phyloP scores from a whole-genome alignment of 495 filamentous ascomycete species.

The Venustampulla echinocandica region DNA sequence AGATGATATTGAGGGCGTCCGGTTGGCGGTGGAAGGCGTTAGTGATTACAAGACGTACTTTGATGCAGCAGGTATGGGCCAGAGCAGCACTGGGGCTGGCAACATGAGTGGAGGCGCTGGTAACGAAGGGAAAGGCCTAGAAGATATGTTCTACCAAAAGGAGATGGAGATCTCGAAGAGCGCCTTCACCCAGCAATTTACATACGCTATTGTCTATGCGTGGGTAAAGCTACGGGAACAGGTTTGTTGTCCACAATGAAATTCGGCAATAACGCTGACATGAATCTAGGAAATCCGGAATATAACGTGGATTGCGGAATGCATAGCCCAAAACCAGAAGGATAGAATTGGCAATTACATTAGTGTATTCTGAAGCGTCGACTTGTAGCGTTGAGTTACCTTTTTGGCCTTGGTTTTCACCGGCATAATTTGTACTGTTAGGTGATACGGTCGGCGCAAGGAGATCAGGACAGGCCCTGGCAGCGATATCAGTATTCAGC shows the following conservation, averaged over 20 bases:
- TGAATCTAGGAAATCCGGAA: slow-evolving; percentile 79
- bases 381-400: neutral
- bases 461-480: slow-evolving; percentile 15
- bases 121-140: slow-evolving; percentile 78
- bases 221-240: slow-evolving; percentile 98
- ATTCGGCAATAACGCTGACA: slow-evolving; percentile 3
- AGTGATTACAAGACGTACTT: slow-evolving; percentile 90
- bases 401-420: slow-evolving; percentile 3
- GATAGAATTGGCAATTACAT: slow-evolving; percentile 98
- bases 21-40: slow-evolving; percentile 85
- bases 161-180: slow-evolving; percentile 97
- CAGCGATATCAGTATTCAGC: slow-evolving; percentile 2
- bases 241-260: slow-evolving; percentile 45
- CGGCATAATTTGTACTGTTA: slow-evolving; percentile 13
- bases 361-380: slow-evolving; percentile 66
- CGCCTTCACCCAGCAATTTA: slow-evolving; percentile 94
- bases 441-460: slow-evolving; percentile 17
- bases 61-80: slow-evolving; percentile 78
- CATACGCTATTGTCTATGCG: slow-evolving; percentile 87
- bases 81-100: slow-evolving; percentile 60
- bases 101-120: slow-evolving; percentile 75
- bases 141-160: slow-evolving; percentile 98
- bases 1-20: slow-evolving; percentile 88
- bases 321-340: slow-evolving; percentile 99
- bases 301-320: slow-evolving; percentile 98